Evolutionary conservation across 208 protist genomes (phyloP).

Genomic region (Acanthamoeba rhysodes): DNA sequence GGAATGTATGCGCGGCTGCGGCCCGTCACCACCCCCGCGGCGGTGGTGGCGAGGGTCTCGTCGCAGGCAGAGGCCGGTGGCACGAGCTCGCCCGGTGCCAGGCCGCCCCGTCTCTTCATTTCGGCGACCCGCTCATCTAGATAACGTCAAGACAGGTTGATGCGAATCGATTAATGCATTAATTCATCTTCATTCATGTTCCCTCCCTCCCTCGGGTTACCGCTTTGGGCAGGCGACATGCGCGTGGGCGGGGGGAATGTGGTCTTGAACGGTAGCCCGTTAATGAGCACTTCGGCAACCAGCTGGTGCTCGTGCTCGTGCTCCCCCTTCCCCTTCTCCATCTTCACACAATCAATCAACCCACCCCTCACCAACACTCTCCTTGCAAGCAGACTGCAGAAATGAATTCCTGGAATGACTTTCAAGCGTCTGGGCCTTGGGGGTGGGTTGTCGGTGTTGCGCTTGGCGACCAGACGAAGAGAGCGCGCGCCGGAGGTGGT

Average conservation of each 20-base stretch:
- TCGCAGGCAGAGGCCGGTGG: background rate
- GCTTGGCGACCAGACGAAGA: too few relatives aligned
- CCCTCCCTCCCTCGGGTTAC: background rate
- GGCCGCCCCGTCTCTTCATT: background rate
- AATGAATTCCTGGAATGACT: too few relatives aligned
- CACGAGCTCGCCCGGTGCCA: background rate
- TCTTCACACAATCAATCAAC: too few relatives aligned
- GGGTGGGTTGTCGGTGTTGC: too few relatives aligned
- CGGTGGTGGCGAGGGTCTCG: background rate
- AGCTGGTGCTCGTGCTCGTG: too few relatives aligned
- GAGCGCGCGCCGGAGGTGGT: too few relatives aligned
- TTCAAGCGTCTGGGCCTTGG: too few relatives aligned
- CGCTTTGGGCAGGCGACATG: background rate
- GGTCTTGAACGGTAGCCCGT: background rate
- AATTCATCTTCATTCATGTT: background rate
- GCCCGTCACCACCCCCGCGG: background rate
- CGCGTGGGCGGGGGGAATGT: background rate
- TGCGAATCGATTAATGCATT: background rate
- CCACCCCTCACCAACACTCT: too few relatives aligned
- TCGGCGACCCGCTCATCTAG: background rate
- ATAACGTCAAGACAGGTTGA: too few relatives aligned
- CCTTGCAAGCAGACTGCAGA: too few relatives aligned
- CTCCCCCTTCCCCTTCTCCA: background rate
- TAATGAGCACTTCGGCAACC: background rate
- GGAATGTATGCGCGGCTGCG: constrained; percentile 27